phyloP scores from a whole-genome alignment of 2,329 filamentous ascomycete species.

The Calonectria multiphialidica region DNA sequence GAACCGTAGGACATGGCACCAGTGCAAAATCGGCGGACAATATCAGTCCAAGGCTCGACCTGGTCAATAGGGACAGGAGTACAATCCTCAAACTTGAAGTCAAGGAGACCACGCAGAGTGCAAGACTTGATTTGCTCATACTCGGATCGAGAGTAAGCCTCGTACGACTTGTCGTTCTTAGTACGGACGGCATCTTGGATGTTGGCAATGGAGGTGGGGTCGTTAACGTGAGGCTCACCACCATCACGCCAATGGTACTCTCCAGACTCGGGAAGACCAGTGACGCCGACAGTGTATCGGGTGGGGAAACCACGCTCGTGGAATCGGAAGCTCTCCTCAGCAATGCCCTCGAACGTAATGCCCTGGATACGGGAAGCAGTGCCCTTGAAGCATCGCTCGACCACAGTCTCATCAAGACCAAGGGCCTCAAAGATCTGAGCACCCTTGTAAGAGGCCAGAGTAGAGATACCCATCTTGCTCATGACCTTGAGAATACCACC shows the following conservation, averaged over 20 bases:
- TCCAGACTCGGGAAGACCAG: slow-evolving; percentile 89
- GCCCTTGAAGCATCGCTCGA: slow-evolving; percentile 94
- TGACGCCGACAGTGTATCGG: slow-evolving; percentile 79
- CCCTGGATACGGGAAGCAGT: slow-evolving; percentile 95
- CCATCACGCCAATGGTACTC: slow-evolving; percentile 99
- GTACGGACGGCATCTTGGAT: slow-evolving; percentile 96
- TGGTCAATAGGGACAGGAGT: slow-evolving; percentile 92
- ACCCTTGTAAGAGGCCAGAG: slow-evolving; percentile 95
- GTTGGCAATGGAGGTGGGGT: slow-evolving; percentile 94
- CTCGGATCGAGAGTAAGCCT: slow-evolving; percentile 92
- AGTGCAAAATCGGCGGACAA: slow-evolving; percentile 95
- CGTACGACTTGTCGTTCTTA: slow-evolving; percentile 99
- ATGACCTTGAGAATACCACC: slow-evolving; percentile 98
- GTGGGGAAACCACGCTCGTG: slow-evolving; percentile 94
- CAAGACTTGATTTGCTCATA: slow-evolving; percentile 98
- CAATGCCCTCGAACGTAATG: slow-evolving; percentile 92
- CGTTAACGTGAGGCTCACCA: slow-evolving; percentile 94
- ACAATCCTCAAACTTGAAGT: slow-evolving; percentile 94
- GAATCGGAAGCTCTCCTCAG: slow-evolving; percentile 93
- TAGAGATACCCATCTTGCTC: slow-evolving; percentile 99
- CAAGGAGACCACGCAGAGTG: slow-evolving; percentile 91
- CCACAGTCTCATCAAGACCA: slow-evolving; percentile 90
- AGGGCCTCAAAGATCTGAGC: slow-evolving; percentile 98
- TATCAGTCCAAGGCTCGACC: slow-evolving; percentile 98
- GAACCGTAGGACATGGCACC: slow-evolving; percentile 99